A percentile compares a stretch with the other conserved stretches of the same genome.
Conservation (phyloP, 352 stramenopile species). For the Globisporangium radiosum region DNA sequence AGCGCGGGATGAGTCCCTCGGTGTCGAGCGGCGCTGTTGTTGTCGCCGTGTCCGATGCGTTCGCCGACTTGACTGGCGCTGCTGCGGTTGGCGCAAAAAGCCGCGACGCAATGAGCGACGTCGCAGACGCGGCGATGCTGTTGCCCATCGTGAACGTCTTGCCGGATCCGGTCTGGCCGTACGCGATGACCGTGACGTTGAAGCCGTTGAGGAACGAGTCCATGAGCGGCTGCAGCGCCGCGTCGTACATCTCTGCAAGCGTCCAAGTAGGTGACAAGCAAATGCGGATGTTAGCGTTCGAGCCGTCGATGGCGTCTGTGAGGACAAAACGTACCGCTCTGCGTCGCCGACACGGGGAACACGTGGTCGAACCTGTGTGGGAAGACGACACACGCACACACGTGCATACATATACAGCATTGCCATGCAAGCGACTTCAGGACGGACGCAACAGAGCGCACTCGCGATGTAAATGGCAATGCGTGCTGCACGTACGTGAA, state of each 20-base stretch:
- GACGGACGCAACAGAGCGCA: no score
- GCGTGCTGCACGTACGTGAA: conserved; percentile 48
- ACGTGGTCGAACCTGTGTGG: conserved; percentile 73
- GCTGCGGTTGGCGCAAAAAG: conserved; percentile 22
- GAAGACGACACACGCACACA: no score
- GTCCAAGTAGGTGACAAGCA: neutral
- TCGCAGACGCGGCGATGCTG: conserved; percentile 35
- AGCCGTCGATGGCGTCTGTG: no score
- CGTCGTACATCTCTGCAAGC: conserved; percentile 50
- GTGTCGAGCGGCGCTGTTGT: conserved; percentile 29
- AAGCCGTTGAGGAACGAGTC: conserved; percentile 84
- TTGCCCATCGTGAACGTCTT: conserved; percentile 87
- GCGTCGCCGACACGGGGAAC: conserved; percentile 46
- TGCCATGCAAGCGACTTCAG: neutral
- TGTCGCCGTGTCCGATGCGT: neutral
- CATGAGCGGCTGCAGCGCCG: conserved; percentile 72
- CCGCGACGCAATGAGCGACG: conserved; percentile 26
- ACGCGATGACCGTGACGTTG: conserved; percentile 85
- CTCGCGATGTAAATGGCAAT: no score
- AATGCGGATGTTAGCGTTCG: no score
- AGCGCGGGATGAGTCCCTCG: conserved; percentile 80
- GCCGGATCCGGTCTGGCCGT: conserved; percentile 79
- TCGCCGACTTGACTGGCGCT: conserved; percentile 2
- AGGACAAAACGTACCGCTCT: conserved; percentile 25
- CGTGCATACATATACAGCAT: no score